Conservation (phyloP, 2,329 filamentous ascomycete genomes). For the Ophiostoma tasmaniense region DNA sequence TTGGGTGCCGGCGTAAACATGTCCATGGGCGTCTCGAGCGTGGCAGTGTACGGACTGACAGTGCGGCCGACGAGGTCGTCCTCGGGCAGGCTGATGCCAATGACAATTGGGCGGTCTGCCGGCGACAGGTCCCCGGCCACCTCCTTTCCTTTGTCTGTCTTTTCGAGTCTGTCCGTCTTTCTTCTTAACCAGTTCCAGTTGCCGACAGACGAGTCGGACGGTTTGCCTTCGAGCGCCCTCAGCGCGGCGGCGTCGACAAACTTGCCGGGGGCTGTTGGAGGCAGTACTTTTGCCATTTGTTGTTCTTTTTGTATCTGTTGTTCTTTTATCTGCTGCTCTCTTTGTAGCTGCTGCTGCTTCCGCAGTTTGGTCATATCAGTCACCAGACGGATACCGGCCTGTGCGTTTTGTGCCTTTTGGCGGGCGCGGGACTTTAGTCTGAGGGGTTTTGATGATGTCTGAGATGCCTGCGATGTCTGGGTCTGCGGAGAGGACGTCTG, state of each 20-base stretch:
- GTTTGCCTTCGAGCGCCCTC: slow-evolving; percentile 49
- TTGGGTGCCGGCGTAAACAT: slow-evolving; percentile 19
- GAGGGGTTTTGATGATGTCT: slow-evolving; percentile 30
- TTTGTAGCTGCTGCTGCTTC: slow-evolving; percentile 31
- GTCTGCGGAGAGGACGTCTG: not conserved
- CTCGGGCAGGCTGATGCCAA: slow-evolving; percentile 58
- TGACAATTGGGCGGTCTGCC: slow-evolving; percentile 61
- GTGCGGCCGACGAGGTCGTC: slow-evolving; percentile 38
- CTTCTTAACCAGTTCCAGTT: slow-evolving; percentile 48
- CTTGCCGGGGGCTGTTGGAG: slow-evolving; percentile 30
- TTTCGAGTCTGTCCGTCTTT: slow-evolving; percentile 16
- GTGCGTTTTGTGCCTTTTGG: slow-evolving; percentile 52
- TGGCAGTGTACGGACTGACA: slow-evolving; percentile 44
- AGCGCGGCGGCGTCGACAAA: slow-evolving; percentile 54
- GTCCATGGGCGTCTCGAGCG: slow-evolving; percentile 34
- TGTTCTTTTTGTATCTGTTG: slow-evolving; percentile 31
- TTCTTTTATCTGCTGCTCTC: slow-evolving; percentile 31
- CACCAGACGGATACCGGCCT: slow-evolving; percentile 58
- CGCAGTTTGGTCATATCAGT: slow-evolving; percentile 56
- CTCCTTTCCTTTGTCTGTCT: not conserved
- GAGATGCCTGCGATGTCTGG: not conserved
- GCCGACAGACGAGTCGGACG: slow-evolving; percentile 45
- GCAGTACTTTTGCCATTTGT: slow-evolving; percentile 23
- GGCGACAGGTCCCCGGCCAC: slow-evolving; percentile 52
- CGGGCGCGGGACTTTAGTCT: slow-evolving; percentile 51